A percentile compares a stretch with the other conserved stretches of the same genome.
Conservation (phyloP, 2,329 filamentous ascomycete species). For the Emmonsiellopsis sp. region DNA sequence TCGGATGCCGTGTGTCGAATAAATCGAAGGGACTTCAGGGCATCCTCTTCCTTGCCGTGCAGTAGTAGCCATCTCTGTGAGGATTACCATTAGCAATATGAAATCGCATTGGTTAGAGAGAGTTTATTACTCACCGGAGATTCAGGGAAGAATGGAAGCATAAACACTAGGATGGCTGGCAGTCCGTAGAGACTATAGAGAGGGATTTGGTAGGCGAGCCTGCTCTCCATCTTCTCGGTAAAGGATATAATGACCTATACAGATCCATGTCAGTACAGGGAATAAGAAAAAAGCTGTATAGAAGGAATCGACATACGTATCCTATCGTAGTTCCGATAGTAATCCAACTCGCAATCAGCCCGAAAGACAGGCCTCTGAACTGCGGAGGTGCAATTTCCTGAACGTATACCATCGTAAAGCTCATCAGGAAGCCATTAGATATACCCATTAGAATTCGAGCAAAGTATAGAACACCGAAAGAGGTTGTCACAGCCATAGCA, state of each 20-base stretch:
- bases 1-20: neutral
- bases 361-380: neutral
- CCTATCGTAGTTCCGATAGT: neutral
- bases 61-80: neutral
- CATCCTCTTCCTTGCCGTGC: neutral
- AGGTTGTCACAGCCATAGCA: neutral
- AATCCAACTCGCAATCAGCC: neutral
- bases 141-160: neutral
- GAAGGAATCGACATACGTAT: neutral
- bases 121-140: neutral
- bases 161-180: neutral
- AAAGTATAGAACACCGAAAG: neutral
- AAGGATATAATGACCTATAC: neutral
- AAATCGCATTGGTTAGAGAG: neutral
- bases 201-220: neutral
- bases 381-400: neutral
- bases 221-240: neutral
- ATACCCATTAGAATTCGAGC: neutral
- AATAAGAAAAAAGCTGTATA: too few relatives aligned
- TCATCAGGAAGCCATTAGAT: neutral
- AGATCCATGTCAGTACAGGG: neutral
- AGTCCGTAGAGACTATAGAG: neutral
- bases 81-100: neutral
- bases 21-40: neutral
- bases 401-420: neutral